Evolutionary conservation across 2,329 filamentous ascomycete genomes (phyloP).

Genomic region (Aspergillus pseudoterreus): DNA sequence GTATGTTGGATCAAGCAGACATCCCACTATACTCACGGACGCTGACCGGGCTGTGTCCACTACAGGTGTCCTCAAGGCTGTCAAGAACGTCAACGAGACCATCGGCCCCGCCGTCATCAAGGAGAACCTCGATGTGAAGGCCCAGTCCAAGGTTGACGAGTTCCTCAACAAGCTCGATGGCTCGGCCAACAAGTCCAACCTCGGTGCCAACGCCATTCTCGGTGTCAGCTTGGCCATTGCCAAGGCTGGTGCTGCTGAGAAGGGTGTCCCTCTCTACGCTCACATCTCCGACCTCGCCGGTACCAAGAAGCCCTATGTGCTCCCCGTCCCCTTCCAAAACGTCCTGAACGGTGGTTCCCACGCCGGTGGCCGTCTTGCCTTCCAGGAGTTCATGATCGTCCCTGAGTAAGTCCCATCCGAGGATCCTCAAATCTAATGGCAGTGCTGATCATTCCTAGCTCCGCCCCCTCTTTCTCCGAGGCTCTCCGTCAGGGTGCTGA

Average conservation of each 20-base stretch:
- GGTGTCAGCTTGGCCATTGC: constrained; percentile 80
- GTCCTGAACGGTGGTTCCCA: constrained; percentile 93
- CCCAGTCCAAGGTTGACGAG: constrained; percentile 77
- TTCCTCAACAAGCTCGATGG: constrained; percentile 85
- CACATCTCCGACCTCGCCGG: constrained; percentile 84
- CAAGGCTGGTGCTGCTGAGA: constrained; percentile 86
- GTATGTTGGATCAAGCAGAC: constrained; percentile 36
- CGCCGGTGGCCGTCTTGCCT: constrained; percentile 90
- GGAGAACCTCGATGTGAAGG: constrained; percentile 78
- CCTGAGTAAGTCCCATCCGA: constrained; percentile 59
- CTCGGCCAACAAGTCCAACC: constrained; percentile 79
- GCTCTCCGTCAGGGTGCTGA: constrained; percentile 94
- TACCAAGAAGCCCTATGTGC: constrained; percentile 87
- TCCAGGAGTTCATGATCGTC: constrained; percentile 97
- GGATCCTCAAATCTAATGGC: neutral
- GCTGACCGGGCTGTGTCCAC: neutral
- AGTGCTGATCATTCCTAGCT: constrained; percentile 42
- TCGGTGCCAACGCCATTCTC: constrained; percentile 85
- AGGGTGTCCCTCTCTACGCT: constrained; percentile 81
- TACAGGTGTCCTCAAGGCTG: constrained; percentile 69
- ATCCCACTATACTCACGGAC: neutral
- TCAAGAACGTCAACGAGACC: constrained; percentile 77
- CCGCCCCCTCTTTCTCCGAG: constrained; percentile 88
- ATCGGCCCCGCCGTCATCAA: constrained; percentile 80
- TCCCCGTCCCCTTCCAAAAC: constrained; percentile 91